A percentile compares a stretch with the other conserved stretches of the same genome.
Conservation (phyloP, 2,329 filamentous ascomycete genomes). For the Aspergillus fumigatiaffinis region DNA sequence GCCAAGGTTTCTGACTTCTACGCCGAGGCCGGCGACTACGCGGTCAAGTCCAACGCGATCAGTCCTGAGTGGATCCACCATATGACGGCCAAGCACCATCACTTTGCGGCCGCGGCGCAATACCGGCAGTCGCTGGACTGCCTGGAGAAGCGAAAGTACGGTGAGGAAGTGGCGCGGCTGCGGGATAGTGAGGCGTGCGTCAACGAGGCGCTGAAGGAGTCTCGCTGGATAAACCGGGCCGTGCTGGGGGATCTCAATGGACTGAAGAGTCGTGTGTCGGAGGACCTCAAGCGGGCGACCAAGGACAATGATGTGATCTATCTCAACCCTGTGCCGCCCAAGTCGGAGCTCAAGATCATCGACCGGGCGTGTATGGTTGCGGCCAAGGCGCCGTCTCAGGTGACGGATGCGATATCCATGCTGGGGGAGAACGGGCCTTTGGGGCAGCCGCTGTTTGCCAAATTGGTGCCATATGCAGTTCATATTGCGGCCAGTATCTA, state of each 20-base stretch:
- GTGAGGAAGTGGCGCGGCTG: slow-evolving; percentile 87
- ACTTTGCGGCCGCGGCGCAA: slow-evolving; percentile 93
- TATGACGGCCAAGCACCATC: slow-evolving; percentile 93
- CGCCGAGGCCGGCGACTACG: slow-evolving; percentile 75
- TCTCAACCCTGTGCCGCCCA: slow-evolving; percentile 76
- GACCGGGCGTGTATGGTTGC: slow-evolving; percentile 87
- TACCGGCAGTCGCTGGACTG: slow-evolving; percentile 88
- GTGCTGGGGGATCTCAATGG: slow-evolving; percentile 79
- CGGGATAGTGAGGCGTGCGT: slow-evolving; percentile 78
- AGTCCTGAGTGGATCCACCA: slow-evolving; percentile 97
- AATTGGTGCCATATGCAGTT: slow-evolving; percentile 91
- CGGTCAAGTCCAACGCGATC: slow-evolving; percentile 82
- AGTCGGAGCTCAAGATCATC: slow-evolving; percentile 79
- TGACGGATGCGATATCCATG: slow-evolving; percentile 73
- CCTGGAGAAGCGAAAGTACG: slow-evolving; percentile 88
- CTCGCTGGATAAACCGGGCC: slow-evolving; percentile 72
- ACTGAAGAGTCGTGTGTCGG: slow-evolving; percentile 75
- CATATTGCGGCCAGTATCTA: slow-evolving; percentile 95
- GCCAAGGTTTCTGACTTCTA: slow-evolving; percentile 91
- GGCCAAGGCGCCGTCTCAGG: slow-evolving; percentile 72
- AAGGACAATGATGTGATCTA: slow-evolving; percentile 98
- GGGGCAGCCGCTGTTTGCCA: slow-evolving; percentile 80
- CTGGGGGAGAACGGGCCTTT: slow-evolving; percentile 77
- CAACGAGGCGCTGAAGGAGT: slow-evolving; percentile 81
- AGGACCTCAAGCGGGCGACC: slow-evolving; percentile 87